Percentiles rank a stretch among this genome's conserved stretches.
Conservation (phyloP, 805 yeast genomes). For the Maudiozyma bulderi region DNA sequence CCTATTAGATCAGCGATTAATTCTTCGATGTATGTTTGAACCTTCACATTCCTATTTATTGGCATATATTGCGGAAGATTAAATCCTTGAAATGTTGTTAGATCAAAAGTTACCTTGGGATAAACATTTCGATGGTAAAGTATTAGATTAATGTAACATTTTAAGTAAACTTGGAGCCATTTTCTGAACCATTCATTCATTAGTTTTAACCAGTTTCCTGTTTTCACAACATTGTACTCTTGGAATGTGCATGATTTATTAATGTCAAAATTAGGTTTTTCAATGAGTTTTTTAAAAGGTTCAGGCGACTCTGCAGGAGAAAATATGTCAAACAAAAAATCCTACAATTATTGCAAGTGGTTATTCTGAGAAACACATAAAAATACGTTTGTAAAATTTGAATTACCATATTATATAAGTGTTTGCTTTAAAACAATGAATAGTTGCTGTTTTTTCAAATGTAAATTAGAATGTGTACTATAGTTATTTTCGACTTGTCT, state of each 20-base stretch:
- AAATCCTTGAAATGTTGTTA: conserved; percentile 33
- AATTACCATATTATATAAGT: no score
- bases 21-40: conserved; percentile 31
- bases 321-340: no score
- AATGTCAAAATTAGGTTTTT: neutral
- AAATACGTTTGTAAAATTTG: no score
- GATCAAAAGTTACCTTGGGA: conserved; percentile 29
- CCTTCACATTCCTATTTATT: conserved; percentile 38
- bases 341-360: no score
- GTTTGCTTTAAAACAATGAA: no score
- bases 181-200: conserved; percentile 21
- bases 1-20: conserved; percentile 21
- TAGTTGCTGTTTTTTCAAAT: no score
- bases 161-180: conserved; percentile 28
- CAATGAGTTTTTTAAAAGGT: neutral
- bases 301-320: neutral
- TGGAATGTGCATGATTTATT: neutral
- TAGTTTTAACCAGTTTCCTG: neutral
- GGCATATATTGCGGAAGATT: conserved; percentile 34
- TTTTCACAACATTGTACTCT: neutral
- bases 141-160: conserved; percentile 31
- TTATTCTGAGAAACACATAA: no score
- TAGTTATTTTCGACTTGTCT: no score
- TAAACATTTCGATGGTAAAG: conserved; percentile 31
- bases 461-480: no score